Conservation (phyloP, 2,329 filamentous ascomycete genomes). For the Calonectria naviculata region DNA sequence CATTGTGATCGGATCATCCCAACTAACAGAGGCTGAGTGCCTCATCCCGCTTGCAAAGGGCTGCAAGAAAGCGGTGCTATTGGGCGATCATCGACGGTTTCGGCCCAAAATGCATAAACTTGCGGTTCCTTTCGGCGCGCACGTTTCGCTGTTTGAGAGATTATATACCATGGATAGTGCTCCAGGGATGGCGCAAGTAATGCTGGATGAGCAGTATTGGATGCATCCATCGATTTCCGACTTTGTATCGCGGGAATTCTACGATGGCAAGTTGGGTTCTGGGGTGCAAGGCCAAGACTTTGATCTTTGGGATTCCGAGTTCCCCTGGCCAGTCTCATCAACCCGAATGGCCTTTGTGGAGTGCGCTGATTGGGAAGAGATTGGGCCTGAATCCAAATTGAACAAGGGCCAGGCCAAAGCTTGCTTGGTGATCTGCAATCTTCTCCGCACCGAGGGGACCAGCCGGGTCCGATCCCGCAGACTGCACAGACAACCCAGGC, state of each 20-base stretch:
- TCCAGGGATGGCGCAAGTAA: constrained; percentile 41
- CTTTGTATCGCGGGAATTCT: constrained; percentile 55
- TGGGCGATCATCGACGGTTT: constrained; percentile 60
- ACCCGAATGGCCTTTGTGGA: constrained; percentile 46
- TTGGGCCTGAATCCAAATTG: constrained; percentile 51
- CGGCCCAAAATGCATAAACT: constrained; percentile 53
- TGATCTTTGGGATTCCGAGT: constrained; percentile 26
- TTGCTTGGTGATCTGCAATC: constrained; percentile 46
- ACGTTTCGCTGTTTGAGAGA: constrained; percentile 56
- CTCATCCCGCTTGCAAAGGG: constrained; percentile 55
- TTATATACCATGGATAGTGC: constrained; percentile 42
- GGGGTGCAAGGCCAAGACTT: constrained; percentile 38
- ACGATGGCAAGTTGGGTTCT: constrained; percentile 48
- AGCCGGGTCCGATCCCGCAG: neutral
- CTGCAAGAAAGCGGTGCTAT: constrained; percentile 53
- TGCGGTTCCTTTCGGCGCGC: constrained; percentile 47
- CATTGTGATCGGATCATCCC: constrained; percentile 59
- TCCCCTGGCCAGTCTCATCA: constrained; percentile 22
- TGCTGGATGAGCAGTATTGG: constrained; percentile 58
- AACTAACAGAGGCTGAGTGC: constrained; percentile 55
- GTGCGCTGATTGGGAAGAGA: constrained; percentile 47
- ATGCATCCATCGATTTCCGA: constrained; percentile 54
- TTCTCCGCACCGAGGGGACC: constrained; percentile 32
- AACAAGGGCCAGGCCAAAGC: constrained; percentile 51
- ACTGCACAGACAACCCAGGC: neutral